Evolutionary conservation across 768 basidiomycete species (phyloP).

Genomic region (Phylloporus scabripes): DNA sequence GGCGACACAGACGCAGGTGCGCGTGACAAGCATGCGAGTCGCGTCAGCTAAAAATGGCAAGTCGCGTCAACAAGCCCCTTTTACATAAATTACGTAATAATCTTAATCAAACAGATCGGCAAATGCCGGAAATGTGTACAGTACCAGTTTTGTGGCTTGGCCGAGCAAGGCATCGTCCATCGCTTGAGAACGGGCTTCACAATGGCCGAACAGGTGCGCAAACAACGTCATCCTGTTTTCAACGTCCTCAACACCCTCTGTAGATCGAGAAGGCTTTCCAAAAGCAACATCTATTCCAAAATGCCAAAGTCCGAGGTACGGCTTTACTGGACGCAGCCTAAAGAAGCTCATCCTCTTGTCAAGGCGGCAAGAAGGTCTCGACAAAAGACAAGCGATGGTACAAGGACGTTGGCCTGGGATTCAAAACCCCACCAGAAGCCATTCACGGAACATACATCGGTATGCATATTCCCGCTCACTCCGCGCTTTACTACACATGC

Average conservation of each 20-base stretch:
- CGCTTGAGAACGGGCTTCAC: constrained; percentile 18
- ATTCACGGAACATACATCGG: constrained; percentile 96
- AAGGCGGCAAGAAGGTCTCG: constrained; percentile 82
- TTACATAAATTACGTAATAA: too few relatives aligned
- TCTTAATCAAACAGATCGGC: too few relatives aligned
- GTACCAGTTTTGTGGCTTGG: constrained; percentile 37
- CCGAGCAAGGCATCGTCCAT: background rate
- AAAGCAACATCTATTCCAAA: constrained; percentile 98
- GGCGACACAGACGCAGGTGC: constrained; percentile 4
- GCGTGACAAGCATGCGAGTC: constrained; percentile 20
- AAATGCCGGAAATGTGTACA: constrained; percentile 37
- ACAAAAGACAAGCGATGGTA: constrained; percentile 98
- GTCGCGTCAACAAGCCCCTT: too few relatives aligned
- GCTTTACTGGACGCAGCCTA: constrained; percentile 6
- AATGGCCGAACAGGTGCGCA: constrained; percentile 61
- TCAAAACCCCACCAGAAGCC: constrained; percentile 94
- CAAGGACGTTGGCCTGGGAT: constrained; percentile 96
- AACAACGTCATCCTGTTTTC: background rate
- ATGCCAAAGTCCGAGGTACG: constrained; percentile 89
- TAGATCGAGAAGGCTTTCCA: constrained; percentile 97
- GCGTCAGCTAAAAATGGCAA: too few relatives aligned
- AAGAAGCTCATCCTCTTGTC: constrained; percentile 9
- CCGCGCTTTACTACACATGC: background rate
- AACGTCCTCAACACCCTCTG: background rate
- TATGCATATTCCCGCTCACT: constrained; percentile 37